Conservation (phyloP, 352 stramenopile species). For the Phytophthora cactorum region DNA sequence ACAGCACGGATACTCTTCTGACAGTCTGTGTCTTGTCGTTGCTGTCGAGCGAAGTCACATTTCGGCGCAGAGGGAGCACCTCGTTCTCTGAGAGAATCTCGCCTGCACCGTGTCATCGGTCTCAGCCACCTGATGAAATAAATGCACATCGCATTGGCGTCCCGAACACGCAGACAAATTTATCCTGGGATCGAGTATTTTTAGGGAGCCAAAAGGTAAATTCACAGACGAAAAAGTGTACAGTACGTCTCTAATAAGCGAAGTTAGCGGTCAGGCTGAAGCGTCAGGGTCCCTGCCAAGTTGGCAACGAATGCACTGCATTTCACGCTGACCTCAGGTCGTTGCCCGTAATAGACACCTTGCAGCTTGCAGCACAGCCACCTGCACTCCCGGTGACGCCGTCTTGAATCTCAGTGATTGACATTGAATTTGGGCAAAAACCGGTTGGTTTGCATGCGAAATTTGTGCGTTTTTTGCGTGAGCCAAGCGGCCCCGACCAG, state of each 20-base stretch:
- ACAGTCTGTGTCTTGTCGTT: constrained; percentile 20
- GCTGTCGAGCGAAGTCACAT: neutral
- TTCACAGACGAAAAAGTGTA: constrained; percentile 5
- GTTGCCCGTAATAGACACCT: neutral
- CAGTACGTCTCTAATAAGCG: neutral
- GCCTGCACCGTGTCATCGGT: constrained; percentile 26
- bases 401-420: constrained; percentile 25
- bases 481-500: constrained; percentile 13
- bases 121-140: constrained; percentile 16
- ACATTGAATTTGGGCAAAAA: constrained; percentile 24
- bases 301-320: constrained; percentile 5
- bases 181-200: constrained; percentile 28
- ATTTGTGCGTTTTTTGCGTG: constrained; percentile 16
- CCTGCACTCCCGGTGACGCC: neutral
- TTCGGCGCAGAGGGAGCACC: constrained; percentile 6
- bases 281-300: neutral
- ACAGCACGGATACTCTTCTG: constrained; percentile 10
- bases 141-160: constrained; percentile 23
- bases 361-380: neutral
- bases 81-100: neutral
- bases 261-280: neutral
- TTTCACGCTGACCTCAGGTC: neutral
- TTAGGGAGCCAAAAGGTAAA: neutral
- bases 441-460: constrained; percentile 20
- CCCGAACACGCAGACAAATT: constrained; percentile 17